These are phyloP conservation scores for Citrus inodora DNA, from an alignment of 345 rosid species.

Conservation along the genomic window DNA sequence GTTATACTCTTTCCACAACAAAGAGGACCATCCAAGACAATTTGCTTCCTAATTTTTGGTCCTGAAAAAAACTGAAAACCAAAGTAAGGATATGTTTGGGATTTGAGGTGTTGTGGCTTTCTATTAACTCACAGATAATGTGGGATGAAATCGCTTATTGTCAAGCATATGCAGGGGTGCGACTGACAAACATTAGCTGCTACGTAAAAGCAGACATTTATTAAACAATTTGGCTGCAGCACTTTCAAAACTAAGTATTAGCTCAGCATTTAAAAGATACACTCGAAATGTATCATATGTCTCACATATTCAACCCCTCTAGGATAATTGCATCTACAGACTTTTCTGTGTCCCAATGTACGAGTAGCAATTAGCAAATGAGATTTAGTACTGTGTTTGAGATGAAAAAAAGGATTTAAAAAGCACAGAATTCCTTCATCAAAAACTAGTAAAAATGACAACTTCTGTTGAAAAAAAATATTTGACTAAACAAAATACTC, in stretches of 20 bases:
- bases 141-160: background rate
- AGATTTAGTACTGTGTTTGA: background rate
- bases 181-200: background rate
- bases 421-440: background rate
- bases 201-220: background rate
- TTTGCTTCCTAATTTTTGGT: constrained; percentile 63
- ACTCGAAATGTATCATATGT: background rate
- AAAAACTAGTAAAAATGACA: too few relatives aligned
- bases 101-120: background rate
- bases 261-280: too few relatives aligned
- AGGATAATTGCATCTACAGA: background rate
- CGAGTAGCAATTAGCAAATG: background rate
- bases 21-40: constrained; percentile 91
- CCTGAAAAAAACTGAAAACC: constrained; percentile 31
- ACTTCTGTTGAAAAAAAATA: too few relatives aligned
- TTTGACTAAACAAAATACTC: background rate
- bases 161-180: background rate
- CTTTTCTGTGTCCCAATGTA: background rate
- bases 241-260: background rate
- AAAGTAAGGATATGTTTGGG: background rate
- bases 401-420: background rate
- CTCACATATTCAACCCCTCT: background rate
- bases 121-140: background rate
- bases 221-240: background rate
- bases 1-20: constrained; percentile 92